Conservation (phyloP, 192 early-diverging fungal genomes). For the Geranomyces michiganensis region DNA sequence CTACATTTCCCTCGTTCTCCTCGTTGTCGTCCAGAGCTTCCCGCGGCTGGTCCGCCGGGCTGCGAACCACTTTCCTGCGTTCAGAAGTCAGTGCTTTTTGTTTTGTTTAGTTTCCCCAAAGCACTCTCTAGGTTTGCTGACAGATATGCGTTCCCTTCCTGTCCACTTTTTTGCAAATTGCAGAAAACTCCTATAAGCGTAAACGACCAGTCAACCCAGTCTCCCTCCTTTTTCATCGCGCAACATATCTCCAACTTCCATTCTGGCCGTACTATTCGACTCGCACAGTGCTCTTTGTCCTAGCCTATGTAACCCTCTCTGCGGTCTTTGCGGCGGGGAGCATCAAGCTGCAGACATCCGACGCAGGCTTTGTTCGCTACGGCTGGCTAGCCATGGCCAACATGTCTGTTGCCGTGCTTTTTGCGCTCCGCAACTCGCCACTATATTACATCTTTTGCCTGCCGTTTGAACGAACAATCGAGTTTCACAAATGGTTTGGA, state of each 20-base stretch:
- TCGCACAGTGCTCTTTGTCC: conserved; percentile 16
- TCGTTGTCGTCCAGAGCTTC: conserved; percentile 21
- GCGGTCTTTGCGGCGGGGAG: conserved; percentile 13
- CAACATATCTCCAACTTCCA: conserved; percentile 21
- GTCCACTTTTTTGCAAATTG: too few relatives aligned
- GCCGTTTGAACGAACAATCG: conserved; percentile 28
- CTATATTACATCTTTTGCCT: conserved; percentile 16
- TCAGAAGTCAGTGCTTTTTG: too few relatives aligned
- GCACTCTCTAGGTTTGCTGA: too few relatives aligned
- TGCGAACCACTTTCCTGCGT: background rate
- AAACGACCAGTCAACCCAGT: conserved; percentile 5
- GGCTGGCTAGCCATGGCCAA: conserved; percentile 24
- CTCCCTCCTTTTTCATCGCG: background rate
- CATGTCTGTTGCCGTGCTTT: conserved; percentile 16
- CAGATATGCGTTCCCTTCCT: too few relatives aligned
- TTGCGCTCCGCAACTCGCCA: conserved; percentile 25
- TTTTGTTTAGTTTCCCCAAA: too few relatives aligned
- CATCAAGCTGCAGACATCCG: conserved; percentile 14
- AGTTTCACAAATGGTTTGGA: conserved; percentile 25
- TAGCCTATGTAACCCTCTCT: conserved; percentile 13
- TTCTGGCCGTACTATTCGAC: conserved; percentile 25
- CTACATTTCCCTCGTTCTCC: conserved; percentile 10
- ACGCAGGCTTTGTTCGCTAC: conserved; percentile 16
- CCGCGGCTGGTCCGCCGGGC: conserved; percentile 8
- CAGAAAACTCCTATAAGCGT: too few relatives aligned